Evolutionary conservation across 108 stramenopile genomes (phyloP).

Genomic region (Nitzschia sp.): DNA sequence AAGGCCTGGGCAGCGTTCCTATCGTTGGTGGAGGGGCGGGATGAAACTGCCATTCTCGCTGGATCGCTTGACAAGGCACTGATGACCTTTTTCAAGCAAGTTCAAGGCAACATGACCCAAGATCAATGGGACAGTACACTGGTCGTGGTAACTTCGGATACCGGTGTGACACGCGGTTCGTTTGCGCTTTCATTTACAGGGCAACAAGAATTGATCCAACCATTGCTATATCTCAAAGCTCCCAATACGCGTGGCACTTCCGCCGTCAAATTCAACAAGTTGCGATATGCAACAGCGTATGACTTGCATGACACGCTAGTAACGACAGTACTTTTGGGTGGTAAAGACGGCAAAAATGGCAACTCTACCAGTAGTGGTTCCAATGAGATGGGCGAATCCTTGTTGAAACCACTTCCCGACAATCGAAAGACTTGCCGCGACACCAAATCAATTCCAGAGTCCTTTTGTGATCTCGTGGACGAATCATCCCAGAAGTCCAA

Average conservation of each 20-base stretch:
- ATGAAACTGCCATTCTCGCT: conserved; percentile 43
- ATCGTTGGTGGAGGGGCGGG: conserved; percentile 49
- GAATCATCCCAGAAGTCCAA: background rate
- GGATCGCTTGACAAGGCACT: conserved; percentile 34
- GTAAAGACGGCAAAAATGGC: background rate
- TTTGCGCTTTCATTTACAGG: conserved; percentile 30
- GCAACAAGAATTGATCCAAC: conserved; percentile 32
- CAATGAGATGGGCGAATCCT: background rate
- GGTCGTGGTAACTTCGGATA: conserved; percentile 25
- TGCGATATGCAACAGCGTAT: background rate
- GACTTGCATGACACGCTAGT: background rate
- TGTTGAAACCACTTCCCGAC: background rate
- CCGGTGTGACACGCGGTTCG: conserved; percentile 42
- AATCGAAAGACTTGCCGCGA: background rate
- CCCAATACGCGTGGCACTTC: conserved; percentile 6
- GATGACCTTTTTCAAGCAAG: background rate
- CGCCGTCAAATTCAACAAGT: background rate
- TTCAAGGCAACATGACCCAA: background rate
- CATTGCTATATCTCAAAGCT: conserved; percentile 32
- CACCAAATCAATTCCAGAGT: background rate
- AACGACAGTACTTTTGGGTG: background rate
- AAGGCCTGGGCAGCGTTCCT: conserved; percentile 54
- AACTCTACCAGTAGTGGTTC: background rate
- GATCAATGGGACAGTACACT: conserved; percentile 5
- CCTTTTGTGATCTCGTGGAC: background rate